A percentile compares a stretch with the other conserved stretches of the same genome.
These are phyloP conservation scores for Fragilariopsis cylindrus DNA, from an alignment of 108 stramenopile genomes.

Conservation along the genomic window DNA sequence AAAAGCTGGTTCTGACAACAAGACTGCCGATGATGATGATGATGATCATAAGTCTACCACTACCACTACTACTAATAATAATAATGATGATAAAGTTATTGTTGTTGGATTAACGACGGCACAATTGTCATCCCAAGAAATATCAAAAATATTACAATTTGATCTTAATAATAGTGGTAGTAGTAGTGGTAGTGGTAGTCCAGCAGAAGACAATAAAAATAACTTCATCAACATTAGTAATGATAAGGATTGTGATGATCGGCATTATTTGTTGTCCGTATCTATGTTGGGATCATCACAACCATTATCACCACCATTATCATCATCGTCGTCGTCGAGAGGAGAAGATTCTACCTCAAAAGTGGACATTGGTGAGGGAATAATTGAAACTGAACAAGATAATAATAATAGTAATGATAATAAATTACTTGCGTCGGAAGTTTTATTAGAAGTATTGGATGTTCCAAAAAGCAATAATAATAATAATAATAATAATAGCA, in stretches of 20 bases:
- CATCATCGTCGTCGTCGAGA: too few species aligned
- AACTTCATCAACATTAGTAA: neutral
- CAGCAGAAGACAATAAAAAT: neutral
- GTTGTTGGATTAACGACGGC: slow-evolving; percentile 15
- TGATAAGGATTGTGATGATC: neutral
- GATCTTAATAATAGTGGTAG: neutral
- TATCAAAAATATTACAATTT: neutral
- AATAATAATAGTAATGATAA: neutral
- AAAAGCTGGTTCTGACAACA: neutral
- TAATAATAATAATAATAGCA: neutral
- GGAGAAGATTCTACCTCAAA: too few species aligned
- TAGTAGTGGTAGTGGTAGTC: neutral
- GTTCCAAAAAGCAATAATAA: neutral
- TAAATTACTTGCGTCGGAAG: slow-evolving; percentile 9
- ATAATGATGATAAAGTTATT: neutral
- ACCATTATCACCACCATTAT: too few species aligned
- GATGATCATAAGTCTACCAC: neutral
- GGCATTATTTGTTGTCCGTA: slow-evolving; percentile 11
- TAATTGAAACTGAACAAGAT: neutral
- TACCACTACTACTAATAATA: too few species aligned
- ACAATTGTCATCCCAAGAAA: neutral
- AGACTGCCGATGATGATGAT: slow-evolving; percentile 1
- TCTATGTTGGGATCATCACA: neutral
- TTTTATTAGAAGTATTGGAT: slow-evolving; percentile 19
- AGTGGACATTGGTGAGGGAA: neutral